These are phyloP conservation scores for Triticum dicoccoides DNA, from an alignment of 176 grass and related monocot species.

Conservation along the genomic window DNA sequence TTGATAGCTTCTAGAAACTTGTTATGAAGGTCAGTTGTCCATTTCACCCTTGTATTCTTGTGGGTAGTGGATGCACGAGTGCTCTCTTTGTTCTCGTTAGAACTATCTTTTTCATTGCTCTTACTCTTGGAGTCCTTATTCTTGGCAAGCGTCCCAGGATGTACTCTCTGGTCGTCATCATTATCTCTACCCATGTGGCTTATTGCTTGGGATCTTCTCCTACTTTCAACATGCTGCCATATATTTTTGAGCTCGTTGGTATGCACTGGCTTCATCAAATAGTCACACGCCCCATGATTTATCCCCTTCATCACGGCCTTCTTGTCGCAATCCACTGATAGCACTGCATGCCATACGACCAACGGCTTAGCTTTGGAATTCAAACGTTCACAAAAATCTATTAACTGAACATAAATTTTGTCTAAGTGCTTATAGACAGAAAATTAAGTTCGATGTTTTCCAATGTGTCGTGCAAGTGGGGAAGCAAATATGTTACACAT, in stretches of 20 bases:
- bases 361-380: neutral
- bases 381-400: neutral
- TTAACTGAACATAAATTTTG: neutral
- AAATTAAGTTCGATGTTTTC: neutral
- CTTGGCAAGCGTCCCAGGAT: neutral
- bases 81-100: constrained; percentile 8
- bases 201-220: neutral
- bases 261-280: neutral
- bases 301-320: neutral
- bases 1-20: constrained; percentile 53
- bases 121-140: constrained; percentile 34
- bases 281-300: neutral
- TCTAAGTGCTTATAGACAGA: neutral
- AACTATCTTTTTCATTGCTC: neutral
- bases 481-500: neutral
- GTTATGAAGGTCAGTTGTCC: constrained; percentile 46
- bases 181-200: neutral
- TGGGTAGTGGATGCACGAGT: neutral
- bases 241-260: neutral
- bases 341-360: neutral
- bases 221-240: neutral
- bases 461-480: neutral
- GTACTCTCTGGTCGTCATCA: neutral
- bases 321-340: neutral
- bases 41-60: constrained; percentile 54